Conservation (phyloP, 352 stramenopile species). For the Globisporangium abappressorium region DNA sequence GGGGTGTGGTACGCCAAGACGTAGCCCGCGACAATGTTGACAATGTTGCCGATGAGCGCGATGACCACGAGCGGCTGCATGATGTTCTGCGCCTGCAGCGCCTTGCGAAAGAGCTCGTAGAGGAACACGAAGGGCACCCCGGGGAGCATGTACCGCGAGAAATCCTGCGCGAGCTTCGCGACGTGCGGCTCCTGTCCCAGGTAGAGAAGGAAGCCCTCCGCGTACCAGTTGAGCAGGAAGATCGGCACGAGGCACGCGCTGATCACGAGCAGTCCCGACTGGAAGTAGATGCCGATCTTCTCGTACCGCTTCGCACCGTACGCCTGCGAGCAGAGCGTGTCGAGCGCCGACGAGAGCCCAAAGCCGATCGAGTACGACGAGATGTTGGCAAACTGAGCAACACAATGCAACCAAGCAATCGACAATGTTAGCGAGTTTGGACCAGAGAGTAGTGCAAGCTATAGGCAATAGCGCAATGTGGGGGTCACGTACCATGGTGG, state of each 20-base stretch:
- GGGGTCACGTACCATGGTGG: conserved; percentile 35
- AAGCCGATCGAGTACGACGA: conserved; percentile 58
- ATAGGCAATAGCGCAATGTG: not conserved
- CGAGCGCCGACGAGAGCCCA: conserved; percentile 65
- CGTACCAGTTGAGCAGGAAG: conserved; percentile 62
- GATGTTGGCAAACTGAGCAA: conserved; percentile 62
- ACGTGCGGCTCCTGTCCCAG: conserved; percentile 53
- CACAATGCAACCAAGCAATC: not conserved
- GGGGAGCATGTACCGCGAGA: conserved; percentile 49
- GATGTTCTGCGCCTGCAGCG: conserved; percentile 78
- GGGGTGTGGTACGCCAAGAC: conserved; percentile 71
- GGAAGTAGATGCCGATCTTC: conserved; percentile 79
- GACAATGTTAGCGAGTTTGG: too few species aligned
- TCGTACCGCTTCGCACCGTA: conserved; percentile 51
- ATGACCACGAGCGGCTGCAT: conserved; percentile 72
- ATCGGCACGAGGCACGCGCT: conserved; percentile 37
- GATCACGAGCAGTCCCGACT: conserved; percentile 63
- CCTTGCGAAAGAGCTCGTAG: conserved; percentile 81
- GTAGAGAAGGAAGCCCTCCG: conserved; percentile 37
- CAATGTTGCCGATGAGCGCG: conserved; percentile 51
- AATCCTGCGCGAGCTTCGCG: conserved; percentile 47
- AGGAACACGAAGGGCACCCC: conserved; percentile 71
- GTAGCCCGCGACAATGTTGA: conserved; percentile 61
- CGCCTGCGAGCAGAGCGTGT: conserved; percentile 75
- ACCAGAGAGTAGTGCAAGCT: not conserved